Evolutionary conservation across 75 land plant species (phyloP).

Genomic region (Selaginella tamariscina): DNA sequence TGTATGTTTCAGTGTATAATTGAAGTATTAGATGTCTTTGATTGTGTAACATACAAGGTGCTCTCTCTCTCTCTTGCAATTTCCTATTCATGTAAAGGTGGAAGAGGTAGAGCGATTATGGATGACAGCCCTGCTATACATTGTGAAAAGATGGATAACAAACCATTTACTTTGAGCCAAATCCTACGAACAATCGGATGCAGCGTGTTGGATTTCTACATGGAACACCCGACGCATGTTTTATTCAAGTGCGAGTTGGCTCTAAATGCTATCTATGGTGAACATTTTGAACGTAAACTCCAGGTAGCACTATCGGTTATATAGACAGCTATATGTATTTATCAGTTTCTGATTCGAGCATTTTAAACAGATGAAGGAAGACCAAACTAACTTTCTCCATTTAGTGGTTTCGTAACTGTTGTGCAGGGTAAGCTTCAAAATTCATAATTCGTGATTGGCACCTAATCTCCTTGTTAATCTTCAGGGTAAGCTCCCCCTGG

Average conservation of each 20-base stretch:
- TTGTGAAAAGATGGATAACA: constrained; percentile 26
- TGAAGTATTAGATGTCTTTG: no score
- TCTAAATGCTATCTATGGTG: constrained; percentile 49
- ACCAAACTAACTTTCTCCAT: constrained; percentile 67
- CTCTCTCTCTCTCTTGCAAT: no score
- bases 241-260: constrained; percentile 42
- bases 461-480: no score
- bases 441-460: no score
- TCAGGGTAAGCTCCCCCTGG: no score
- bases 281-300: constrained; percentile 69
- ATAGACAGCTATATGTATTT: no score
- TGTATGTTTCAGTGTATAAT: no score
- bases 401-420: constrained; percentile 50
- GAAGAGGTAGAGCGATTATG: constrained; percentile 71
- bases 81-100: no score
- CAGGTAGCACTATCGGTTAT: constrained; percentile 54
- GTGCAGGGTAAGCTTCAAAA: no score
- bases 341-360: no score
- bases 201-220: constrained; percentile 69
- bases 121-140: constrained; percentile 63
- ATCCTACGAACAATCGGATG: constrained; percentile 36
- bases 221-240: constrained; percentile 77
- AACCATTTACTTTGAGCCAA: constrained; percentile 44
- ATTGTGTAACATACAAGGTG: no score
- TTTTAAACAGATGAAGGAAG: constrained; percentile 71